Percentiles rank a stretch among this genome's conserved stretches.
phyloP scores from a whole-genome alignment of 129 eudicot species.

The carrot (Daucus carota) region DNA sequence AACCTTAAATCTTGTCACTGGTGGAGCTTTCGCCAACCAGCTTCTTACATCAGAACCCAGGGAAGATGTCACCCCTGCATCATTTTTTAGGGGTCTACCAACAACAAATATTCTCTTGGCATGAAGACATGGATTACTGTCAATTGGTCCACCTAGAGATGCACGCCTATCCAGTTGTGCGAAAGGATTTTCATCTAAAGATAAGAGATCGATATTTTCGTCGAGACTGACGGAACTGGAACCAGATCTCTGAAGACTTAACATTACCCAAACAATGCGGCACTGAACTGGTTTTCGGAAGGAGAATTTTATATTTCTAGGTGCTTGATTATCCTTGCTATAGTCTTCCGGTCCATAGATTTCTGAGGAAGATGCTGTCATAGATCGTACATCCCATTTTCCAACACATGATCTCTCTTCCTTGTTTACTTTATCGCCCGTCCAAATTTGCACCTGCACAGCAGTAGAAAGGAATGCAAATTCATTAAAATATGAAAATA shows the following conservation, averaged over 20 bases:
- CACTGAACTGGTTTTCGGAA: conserved; percentile 65
- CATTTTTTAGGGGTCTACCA: conserved; percentile 50
- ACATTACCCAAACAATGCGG: conserved; percentile 80
- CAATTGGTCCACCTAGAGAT: conserved; percentile 53
- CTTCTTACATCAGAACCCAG: conserved; percentile 52
- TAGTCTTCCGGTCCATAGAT: conserved; percentile 67
- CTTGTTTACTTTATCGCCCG: conserved; percentile 70
- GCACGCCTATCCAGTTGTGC: conserved; percentile 42
- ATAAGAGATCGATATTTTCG: conserved; percentile 54
- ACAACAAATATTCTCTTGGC: conserved; percentile 69
- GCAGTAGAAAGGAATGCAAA: neutral
- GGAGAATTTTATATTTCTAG: conserved; percentile 70
- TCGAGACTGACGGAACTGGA: conserved; percentile 61
- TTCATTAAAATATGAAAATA: neutral
- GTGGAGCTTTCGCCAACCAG: conserved; percentile 81
- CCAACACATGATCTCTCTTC: conserved; percentile 80
- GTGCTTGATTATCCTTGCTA: conserved; percentile 30
- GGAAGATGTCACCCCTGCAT: conserved; percentile 29
- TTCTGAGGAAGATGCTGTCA: conserved; percentile 63
- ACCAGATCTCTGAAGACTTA: conserved; percentile 63
- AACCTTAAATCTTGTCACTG: conserved; percentile 79
- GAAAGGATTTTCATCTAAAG: conserved; percentile 86
- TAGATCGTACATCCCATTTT: conserved; percentile 76
- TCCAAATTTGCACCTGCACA: conserved; percentile 87
- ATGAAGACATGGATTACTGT: conserved; percentile 73